These are phyloP conservation scores for Colletotrichum camelliae DNA, from an alignment of 2,329 filamentous ascomycete genomes.

Conservation along the genomic window DNA sequence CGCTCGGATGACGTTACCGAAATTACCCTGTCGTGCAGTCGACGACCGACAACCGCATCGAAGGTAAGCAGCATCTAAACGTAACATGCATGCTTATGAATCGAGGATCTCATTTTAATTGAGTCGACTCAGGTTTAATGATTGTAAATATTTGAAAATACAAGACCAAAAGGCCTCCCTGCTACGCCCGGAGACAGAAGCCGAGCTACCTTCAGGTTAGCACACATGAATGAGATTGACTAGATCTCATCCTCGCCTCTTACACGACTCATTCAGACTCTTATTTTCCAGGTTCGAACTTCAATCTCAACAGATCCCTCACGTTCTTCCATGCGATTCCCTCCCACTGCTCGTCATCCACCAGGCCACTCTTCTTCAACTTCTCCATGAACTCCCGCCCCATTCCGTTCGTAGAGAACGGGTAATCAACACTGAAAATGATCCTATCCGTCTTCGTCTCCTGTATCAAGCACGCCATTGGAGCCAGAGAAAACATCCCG, in stretches of 20 bases:
- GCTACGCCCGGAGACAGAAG: not conserved
- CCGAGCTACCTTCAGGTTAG: not conserved
- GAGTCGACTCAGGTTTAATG: rapidly evolving
- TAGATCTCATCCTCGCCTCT: not conserved
- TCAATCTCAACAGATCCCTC: conserved; percentile 45
- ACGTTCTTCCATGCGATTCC: conserved; percentile 56
- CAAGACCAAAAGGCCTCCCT: not conserved
- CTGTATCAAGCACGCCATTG: conserved; percentile 48
- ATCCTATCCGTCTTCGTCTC: conserved; percentile 54
- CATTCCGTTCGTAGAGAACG: conserved; percentile 54
- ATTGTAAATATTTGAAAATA: not conserved
- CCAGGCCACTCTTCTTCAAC: conserved; percentile 52
- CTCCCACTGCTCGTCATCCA: conserved; percentile 54
- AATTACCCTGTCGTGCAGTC: not conserved
- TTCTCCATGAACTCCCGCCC: conserved; percentile 53
- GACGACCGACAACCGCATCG: not conserved
- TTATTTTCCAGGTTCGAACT: conserved; percentile 6
- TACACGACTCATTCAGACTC: not conserved
- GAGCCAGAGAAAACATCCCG: conserved; percentile 55
- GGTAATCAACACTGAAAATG: conserved; percentile 64
- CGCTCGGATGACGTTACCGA: not conserved
- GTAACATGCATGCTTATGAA: not conserved
- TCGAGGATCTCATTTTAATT: not conserved
- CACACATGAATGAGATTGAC: not conserved
- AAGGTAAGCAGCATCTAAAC: not conserved